phyloP scores from a whole-genome alignment of 2,329 filamentous ascomycete genomes.

The Aspergillus fijiensis region DNA sequence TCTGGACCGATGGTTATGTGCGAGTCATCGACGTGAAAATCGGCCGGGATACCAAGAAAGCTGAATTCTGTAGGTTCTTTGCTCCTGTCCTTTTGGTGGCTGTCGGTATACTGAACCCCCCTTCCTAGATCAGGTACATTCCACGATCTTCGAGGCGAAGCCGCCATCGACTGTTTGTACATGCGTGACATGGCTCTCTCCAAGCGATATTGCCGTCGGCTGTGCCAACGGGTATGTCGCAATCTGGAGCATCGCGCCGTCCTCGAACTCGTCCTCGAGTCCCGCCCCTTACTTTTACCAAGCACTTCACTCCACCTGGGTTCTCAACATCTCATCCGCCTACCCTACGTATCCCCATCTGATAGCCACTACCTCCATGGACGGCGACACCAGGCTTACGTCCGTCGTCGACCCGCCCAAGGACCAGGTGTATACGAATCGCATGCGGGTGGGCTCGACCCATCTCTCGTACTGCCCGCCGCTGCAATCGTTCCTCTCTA shows the following conservation, averaged over 20 bases:
- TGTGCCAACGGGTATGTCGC: slow-evolving; percentile 58
- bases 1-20: slow-evolving; percentile 60
- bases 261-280: slow-evolving; percentile 14
- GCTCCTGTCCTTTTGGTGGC: neutral
- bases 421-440: slow-evolving; percentile 48
- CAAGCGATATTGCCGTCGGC: slow-evolving; percentile 54
- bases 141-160: slow-evolving; percentile 51
- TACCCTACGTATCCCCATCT: slow-evolving; percentile 56
- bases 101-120: neutral
- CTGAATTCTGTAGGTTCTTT: slow-evolving; percentile 34
- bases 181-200: slow-evolving; percentile 57
- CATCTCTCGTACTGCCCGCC: slow-evolving; percentile 57
- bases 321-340: slow-evolving; percentile 45
- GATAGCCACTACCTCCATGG: slow-evolving; percentile 53
- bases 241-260: slow-evolving; percentile 50
- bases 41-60: slow-evolving; percentile 23
- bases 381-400: slow-evolving; percentile 56
- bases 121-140: slow-evolving; percentile 42
- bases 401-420: slow-evolving; percentile 51
- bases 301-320: slow-evolving; percentile 38
- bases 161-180: slow-evolving; percentile 56
- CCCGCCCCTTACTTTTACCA: slow-evolving; percentile 38
- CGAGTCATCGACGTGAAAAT: slow-evolving; percentile 55
- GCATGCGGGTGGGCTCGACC: slow-evolving; percentile 51
- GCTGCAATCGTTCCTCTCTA: slow-evolving; percentile 53